Evolutionary conservation across 1,284 basidiomycete genomes (phyloP).

Genomic region (Phylloboletellus chloephorus): DNA sequence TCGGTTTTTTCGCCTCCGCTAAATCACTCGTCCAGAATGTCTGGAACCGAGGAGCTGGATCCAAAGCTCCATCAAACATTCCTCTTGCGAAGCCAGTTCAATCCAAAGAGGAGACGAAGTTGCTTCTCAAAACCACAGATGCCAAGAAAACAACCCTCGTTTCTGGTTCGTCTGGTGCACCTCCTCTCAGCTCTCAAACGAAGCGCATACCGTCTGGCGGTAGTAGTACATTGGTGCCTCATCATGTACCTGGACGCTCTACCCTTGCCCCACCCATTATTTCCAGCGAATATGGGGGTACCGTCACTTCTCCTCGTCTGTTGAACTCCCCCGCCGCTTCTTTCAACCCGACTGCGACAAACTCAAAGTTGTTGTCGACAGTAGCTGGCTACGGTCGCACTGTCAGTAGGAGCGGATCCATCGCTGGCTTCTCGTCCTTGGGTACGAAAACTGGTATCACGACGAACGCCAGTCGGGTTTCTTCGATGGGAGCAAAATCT

Average conservation of each 20-base stretch:
- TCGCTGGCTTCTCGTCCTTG: constrained; percentile 34
- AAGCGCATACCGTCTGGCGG: constrained; percentile 18
- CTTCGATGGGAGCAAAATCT: constrained; percentile 34
- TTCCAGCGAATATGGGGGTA: constrained; percentile 11
- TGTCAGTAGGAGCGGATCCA: constrained; percentile 25
- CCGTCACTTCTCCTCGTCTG: constrained; percentile 12
- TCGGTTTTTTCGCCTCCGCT: constrained; percentile 54
- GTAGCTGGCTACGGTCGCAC: constrained; percentile 17
- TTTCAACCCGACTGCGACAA: constrained; percentile 9
- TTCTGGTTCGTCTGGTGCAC: constrained; percentile 20
- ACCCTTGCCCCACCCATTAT: constrained; percentile 10
- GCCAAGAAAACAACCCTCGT: constrained; percentile 20
- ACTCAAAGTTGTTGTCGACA: constrained; percentile 18
- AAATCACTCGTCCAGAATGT: constrained; percentile 53
- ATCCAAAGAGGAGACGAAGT: constrained; percentile 14
- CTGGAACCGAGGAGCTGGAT: constrained; percentile 43
- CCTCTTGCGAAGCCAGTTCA: constrained; percentile 14
- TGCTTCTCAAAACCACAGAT: constrained; percentile 7
- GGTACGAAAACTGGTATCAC: constrained; percentile 20
- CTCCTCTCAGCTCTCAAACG: constrained; percentile 14
- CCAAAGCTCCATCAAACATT: constrained; percentile 14
- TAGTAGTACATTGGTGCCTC: constrained; percentile 5
- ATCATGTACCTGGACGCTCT: constrained; percentile 11
- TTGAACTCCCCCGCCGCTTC: constrained; percentile 23
- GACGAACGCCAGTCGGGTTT: constrained; percentile 6